phyloP scores from a whole-genome alignment of 1,139 yeast species.

The Yamadazyma atlantica region DNA sequence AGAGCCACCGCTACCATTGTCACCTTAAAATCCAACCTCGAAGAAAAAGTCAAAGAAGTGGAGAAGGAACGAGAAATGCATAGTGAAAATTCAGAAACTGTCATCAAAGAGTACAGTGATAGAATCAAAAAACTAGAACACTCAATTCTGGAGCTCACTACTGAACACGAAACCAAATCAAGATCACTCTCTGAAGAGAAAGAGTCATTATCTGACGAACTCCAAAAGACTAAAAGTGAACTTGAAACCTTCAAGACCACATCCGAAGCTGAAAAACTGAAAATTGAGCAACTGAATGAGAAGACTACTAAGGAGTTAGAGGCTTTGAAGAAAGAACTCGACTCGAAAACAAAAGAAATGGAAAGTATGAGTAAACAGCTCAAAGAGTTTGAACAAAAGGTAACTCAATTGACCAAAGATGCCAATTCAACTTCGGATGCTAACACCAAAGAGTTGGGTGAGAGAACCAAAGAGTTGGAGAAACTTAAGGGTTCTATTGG shows the following conservation, averaged over 20 bases:
- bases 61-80: slow-evolving; percentile 50
- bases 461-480: slow-evolving; percentile 1
- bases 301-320: slow-evolving; percentile 3
- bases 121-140: slow-evolving; percentile 34
- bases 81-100: slow-evolving; percentile 49
- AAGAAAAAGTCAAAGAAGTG: slow-evolving; percentile 39
- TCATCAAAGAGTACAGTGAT: slow-evolving; percentile 48
- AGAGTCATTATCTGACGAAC: slow-evolving; percentile 5
- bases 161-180: slow-evolving; percentile 12
- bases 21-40: slow-evolving; percentile 18
- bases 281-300: slow-evolving; percentile 4
- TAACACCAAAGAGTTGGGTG: neutral
- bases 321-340: slow-evolving; percentile 9
- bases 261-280: slow-evolving; percentile 1
- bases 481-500: slow-evolving; percentile 1
- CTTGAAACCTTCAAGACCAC: slow-evolving; percentile 3
- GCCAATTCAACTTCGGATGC: slow-evolving; percentile 3
- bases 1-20: slow-evolving; percentile 7
- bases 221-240: slow-evolving; percentile 5
- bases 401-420: slow-evolving; percentile 1
- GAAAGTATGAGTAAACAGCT: slow-evolving; percentile 4
- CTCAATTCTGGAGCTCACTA: slow-evolving; percentile 13
- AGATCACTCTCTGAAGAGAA: slow-evolving; percentile 6
- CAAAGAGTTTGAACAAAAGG: neutral
- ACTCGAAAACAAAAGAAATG: slow-evolving; percentile 7